Percentiles rank a stretch among this genome's conserved stretches.
These are phyloP conservation scores for Fusarium verrucosum DNA, from an alignment of 2,329 filamentous ascomycete genomes.

Conservation along the genomic window DNA sequence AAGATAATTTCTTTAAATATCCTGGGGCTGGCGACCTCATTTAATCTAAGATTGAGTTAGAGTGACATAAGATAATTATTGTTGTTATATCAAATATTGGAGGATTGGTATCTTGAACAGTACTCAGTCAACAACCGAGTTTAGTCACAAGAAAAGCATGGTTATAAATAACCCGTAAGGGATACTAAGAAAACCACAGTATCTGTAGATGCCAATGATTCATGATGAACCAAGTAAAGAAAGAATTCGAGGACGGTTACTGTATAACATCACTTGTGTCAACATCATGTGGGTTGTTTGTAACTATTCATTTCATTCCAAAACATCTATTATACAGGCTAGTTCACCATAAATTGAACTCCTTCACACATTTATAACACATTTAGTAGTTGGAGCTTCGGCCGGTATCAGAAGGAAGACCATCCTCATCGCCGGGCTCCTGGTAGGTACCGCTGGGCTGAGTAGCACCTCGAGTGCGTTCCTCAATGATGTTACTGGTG, in stretches of 20 bases:
- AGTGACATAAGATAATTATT: too few species aligned
- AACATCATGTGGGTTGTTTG: fast-evolving
- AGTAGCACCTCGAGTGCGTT: slow-evolving; percentile 29
- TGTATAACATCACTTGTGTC: not conserved
- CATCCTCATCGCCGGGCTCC: slow-evolving; percentile 37
- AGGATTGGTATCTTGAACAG: too few species aligned
- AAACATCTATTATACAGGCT: not conserved
- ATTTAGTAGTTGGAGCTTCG: slow-evolving; percentile 26
- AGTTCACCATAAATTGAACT: not conserved
- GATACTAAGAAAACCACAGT: too few species aligned
- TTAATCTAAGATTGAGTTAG: too few species aligned
- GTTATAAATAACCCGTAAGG: too few species aligned
- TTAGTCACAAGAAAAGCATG: too few species aligned
- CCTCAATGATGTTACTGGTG: slow-evolving; percentile 33
- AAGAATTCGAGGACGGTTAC: not conserved
- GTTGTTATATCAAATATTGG: too few species aligned
- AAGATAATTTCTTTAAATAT: too few species aligned
- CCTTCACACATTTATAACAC: not conserved
- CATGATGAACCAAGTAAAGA: not conserved
- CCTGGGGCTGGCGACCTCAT: too few species aligned
- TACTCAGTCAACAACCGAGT: too few species aligned
- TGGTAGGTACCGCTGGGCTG: slow-evolving; percentile 29
- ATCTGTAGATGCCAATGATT: too few species aligned
- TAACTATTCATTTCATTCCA: not conserved
- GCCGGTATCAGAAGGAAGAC: slow-evolving; percentile 29